phyloP scores from a whole-genome alignment of 169 alveolate genomes.

The Plasmodium malariae region DNA sequence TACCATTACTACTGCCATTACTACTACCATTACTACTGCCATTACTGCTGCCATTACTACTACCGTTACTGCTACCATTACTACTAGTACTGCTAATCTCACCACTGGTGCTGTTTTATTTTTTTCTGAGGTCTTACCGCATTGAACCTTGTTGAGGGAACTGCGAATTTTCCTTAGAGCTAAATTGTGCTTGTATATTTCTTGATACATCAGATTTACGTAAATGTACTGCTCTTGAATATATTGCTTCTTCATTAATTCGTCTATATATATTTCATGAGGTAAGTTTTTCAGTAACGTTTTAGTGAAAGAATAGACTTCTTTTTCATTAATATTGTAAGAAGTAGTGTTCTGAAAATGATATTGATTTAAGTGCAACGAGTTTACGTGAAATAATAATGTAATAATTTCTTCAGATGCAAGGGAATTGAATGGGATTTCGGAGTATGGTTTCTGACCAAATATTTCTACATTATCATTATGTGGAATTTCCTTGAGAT shows the following conservation, averaged over 20 bases:
- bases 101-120: background rate
- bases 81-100: background rate
- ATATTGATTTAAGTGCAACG: conserved; percentile 48
- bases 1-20: no score
- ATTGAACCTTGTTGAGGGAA: conserved; percentile 72
- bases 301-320: conserved; percentile 57
- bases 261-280: conserved; percentile 70
- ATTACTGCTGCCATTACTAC: background rate
- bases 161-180: conserved; percentile 22
- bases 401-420: conserved; percentile 68
- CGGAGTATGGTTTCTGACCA: conserved; percentile 72
- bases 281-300: conserved; percentile 46
- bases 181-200: conserved; percentile 60
- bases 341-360: conserved; percentile 24
- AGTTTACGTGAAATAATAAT: conserved; percentile 33
- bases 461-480: conserved; percentile 64
- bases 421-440: conserved; percentile 38
- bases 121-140: conserved; percentile 23
- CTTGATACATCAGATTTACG: conserved; percentile 55
- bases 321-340: conserved; percentile 52
- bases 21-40: no score
- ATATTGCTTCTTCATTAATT: conserved; percentile 26
- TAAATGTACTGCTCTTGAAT: conserved; percentile 54
- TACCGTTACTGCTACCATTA: background rate
- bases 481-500: conserved; percentile 76